A percentile compares a stretch with the other conserved stretches of the same genome.
Conservation (phyloP, 306 rosid species). For the Begonia peltatifolia region DNA sequence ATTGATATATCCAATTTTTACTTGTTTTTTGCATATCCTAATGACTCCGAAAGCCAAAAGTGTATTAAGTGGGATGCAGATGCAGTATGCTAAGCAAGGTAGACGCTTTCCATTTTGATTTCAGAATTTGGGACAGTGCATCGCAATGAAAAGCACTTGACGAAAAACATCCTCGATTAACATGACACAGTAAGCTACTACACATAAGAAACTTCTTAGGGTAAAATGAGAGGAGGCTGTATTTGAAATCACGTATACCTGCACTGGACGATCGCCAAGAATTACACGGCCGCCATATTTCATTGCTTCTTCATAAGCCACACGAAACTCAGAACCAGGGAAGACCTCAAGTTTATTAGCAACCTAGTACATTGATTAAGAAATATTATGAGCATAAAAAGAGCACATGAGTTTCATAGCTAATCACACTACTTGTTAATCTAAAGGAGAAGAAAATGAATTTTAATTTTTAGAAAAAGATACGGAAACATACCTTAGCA, state of each 20-base stretch:
- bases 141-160: too few relatives aligned
- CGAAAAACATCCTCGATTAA: too few relatives aligned
- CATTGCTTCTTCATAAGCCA: conserved; percentile 87
- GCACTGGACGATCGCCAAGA: conserved; percentile 96
- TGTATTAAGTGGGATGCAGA: too few relatives aligned
- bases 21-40: too few relatives aligned
- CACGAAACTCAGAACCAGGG: conserved; percentile 94
- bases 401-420: too few relatives aligned
- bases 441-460: conserved; percentile 1
- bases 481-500: conserved; percentile 59
- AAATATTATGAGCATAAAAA: conserved; percentile 2
- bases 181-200: not conserved
- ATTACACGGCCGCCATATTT: conserved; percentile 87
- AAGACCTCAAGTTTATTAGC: conserved; percentile 74
- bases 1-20: too few relatives aligned
- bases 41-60: too few relatives aligned
- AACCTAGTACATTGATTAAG: conserved; percentile 36
- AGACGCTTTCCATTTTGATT: too few relatives aligned
- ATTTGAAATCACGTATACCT: conserved; percentile 24
- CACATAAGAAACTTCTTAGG: too few relatives aligned
- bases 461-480: conserved; percentile 8
- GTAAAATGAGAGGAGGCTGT: too few relatives aligned
- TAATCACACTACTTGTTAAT: conserved; percentile 1
- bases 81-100: too few relatives aligned
- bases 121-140: too few relatives aligned